Evolutionary conservation across 345 rosid species (phyloP), one percentile per base, ranked within the genome.

Genomic region (Linum trigynum): DNA sequence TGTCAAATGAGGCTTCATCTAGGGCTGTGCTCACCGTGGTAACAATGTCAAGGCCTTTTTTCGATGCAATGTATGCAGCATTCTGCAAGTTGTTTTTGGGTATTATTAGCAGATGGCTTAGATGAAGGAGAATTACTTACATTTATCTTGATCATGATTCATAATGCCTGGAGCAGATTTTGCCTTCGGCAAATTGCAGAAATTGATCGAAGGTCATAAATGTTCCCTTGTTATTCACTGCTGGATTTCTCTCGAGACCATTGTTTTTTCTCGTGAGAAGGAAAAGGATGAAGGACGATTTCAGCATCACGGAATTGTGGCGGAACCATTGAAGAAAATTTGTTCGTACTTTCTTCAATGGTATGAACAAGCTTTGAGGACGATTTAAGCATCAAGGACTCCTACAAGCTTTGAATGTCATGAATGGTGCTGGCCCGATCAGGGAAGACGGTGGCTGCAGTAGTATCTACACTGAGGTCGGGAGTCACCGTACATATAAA

Each of bases 11-110:
- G 59, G 97, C 94, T 5, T 83, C 81, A 42, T 71, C 67, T 64
- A 92, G 63, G 71, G 92, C 85, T 17, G 77, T 73, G 62, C 63
- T 76, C 3, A 83, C 87, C 0, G 81, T 59, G 12, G 72, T 78
- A 57, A 92, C 80, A 5, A 89, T 56, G 72, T 78, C 89, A 6
- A 89, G 80, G 32, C 95, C 92, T 74, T 81, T 84, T 71, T 89
- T 82, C 14, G 95, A 79, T 40, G 97, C 97, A 23, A 92, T 78
- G 77, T 83, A 92, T 69, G 94, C 87, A 42, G 92, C 96, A 65
- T 90, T 83, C 98, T 92, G 86, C 72, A 14, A 42, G 41, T 16
- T 3, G 12, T 14, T 7, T 43, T 7, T 7, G 50, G 9, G 6
- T 43, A 48, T 48, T 15, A 12, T 1, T 48, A 3, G 23, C 1